phyloP scores from a whole-genome alignment of 2,329 filamentous ascomycete species.

The Shiraia sp. region DNA sequence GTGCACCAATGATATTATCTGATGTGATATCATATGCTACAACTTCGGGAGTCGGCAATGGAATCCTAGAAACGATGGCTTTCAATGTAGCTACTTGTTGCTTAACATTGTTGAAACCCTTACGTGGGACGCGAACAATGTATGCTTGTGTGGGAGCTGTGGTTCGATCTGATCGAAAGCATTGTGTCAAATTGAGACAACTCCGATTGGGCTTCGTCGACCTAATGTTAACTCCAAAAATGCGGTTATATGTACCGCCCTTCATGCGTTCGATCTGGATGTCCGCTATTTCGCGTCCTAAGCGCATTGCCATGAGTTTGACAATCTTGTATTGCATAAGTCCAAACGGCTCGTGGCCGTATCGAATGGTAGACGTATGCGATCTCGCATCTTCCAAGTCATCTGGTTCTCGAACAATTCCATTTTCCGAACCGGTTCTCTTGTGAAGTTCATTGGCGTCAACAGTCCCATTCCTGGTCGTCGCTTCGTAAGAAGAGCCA shows the following conservation, averaged over 20 bases:
- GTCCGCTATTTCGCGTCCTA: neutral
- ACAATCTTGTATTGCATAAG: conserved; percentile 2
- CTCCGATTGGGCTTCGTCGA: conserved; percentile 1
- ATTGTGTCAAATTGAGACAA: conserved; percentile 1
- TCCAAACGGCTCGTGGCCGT: neutral
- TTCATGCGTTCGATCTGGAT: conserved; percentile 18
- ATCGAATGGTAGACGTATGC: neutral
- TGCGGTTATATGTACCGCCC: conserved; percentile 26
- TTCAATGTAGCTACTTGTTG: conserved; percentile 6
- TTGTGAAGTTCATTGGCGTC: too few species aligned
- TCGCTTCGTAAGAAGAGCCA: too few species aligned
- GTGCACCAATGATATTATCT: neutral
- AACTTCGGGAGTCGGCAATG: conserved; percentile 7
- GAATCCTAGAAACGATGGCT: neutral
- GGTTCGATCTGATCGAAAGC: neutral
- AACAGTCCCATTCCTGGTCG: too few species aligned
- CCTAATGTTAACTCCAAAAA: conserved; percentile 17
- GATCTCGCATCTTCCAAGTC: too few species aligned
- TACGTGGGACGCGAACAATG: conserved; percentile 12
- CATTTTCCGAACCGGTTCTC: too few species aligned
- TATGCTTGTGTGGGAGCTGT: neutral
- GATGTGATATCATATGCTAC: neutral
- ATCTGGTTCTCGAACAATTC: too few species aligned
- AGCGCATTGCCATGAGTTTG: conserved; percentile 1
- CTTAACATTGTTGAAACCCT: neutral